Conservation (phyloP, 495 filamentous ascomycete species). For the Tetracladium marchalianum region DNA sequence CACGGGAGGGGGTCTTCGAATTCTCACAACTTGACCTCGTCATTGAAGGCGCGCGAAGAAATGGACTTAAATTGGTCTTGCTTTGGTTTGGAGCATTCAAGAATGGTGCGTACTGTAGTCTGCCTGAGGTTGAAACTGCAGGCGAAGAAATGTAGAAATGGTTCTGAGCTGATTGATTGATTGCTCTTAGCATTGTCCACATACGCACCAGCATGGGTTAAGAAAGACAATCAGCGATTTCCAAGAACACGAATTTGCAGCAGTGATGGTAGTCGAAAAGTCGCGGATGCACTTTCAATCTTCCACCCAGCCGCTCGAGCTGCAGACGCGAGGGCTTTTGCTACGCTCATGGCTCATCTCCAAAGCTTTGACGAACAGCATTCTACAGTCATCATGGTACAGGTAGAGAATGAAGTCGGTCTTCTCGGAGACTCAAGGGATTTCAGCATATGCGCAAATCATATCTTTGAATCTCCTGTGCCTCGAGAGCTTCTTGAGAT, state of each 20-base stretch:
- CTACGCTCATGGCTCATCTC: slow-evolving; percentile 27
- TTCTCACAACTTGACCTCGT: slow-evolving; percentile 34
- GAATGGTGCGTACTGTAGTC: slow-evolving; percentile 26
- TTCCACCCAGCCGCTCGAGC: slow-evolving; percentile 26
- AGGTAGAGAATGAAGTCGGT: slow-evolving; percentile 40
- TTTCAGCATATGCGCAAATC: slow-evolving; percentile 25
- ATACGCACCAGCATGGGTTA: slow-evolving; percentile 35
- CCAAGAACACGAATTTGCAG: slow-evolving; percentile 27
- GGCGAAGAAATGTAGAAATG: slow-evolving; percentile 6
- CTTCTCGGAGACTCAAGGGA: slow-evolving; percentile 38
- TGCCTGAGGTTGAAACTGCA: not conserved
- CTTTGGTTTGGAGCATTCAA: slow-evolving; percentile 45
- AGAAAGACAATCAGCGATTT: slow-evolving; percentile 32
- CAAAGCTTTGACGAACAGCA: slow-evolving; percentile 29
- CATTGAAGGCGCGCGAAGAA: slow-evolving; percentile 28
- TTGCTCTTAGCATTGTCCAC: slow-evolving; percentile 16
- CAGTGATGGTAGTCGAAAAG: slow-evolving; percentile 20
- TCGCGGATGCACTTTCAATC: slow-evolving; percentile 25
- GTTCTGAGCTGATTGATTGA: too few species aligned
- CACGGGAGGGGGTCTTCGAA: slow-evolving; percentile 33
- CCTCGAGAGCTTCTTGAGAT: slow-evolving; percentile 25
- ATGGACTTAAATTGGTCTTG: slow-evolving; percentile 32
- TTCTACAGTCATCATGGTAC: slow-evolving; percentile 37
- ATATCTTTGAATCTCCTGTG: slow-evolving; percentile 24
- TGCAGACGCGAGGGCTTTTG: slow-evolving; percentile 31